phyloP scores from a whole-genome alignment of 768 basidiomycete genomes.

The Kwoniella mangroviensis region DNA sequence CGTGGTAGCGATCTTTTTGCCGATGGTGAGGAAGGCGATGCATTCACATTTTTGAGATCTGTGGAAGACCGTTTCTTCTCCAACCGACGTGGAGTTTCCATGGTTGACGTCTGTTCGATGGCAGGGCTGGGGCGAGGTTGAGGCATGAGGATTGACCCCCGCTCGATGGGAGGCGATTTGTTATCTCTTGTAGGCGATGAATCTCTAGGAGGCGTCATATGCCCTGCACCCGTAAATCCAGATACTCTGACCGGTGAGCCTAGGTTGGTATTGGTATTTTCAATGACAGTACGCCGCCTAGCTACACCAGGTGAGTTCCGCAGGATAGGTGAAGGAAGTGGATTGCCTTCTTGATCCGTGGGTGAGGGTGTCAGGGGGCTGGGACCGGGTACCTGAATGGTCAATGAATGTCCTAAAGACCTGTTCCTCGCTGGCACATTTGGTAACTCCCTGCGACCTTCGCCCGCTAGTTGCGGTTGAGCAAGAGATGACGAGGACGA shows the following conservation, averaged over 20 bases:
- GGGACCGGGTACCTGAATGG: slow-evolving; percentile 36
- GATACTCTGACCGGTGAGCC: slow-evolving; percentile 25
- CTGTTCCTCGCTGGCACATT: slow-evolving; percentile 8
- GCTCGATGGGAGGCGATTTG: slow-evolving; percentile 19
- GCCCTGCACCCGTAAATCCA: neutral
- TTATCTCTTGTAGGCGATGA: slow-evolving; percentile 7
- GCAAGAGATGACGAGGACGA: slow-evolving; percentile 17
- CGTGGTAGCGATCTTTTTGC: slow-evolving; percentile 42
- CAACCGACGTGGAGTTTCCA: slow-evolving; percentile 24
- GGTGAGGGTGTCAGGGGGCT: slow-evolving; percentile 17
- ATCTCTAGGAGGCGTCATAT: slow-evolving; percentile 17
- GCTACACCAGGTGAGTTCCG: slow-evolving; percentile 36
- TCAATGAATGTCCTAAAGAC: slow-evolving; percentile 35
- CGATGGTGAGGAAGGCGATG: slow-evolving; percentile 35
- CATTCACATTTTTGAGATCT: slow-evolving; percentile 22
- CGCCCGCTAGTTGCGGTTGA: slow-evolving; percentile 7
- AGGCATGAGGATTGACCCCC: slow-evolving; percentile 29
- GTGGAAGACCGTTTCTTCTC: slow-evolving; percentile 36
- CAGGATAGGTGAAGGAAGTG: slow-evolving; percentile 28
- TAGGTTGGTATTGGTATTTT: slow-evolving; percentile 13
- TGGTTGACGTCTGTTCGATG: slow-evolving; percentile 15
- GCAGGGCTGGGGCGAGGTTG: slow-evolving; percentile 26
- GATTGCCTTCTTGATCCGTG: slow-evolving; percentile 15
- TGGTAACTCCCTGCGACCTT: slow-evolving; percentile 19
- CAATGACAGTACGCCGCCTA: slow-evolving; percentile 35